Evolutionary conservation across 2,329 filamentous ascomycete genomes (phyloP).

Genomic region (Diaporthe amygdali): DNA sequence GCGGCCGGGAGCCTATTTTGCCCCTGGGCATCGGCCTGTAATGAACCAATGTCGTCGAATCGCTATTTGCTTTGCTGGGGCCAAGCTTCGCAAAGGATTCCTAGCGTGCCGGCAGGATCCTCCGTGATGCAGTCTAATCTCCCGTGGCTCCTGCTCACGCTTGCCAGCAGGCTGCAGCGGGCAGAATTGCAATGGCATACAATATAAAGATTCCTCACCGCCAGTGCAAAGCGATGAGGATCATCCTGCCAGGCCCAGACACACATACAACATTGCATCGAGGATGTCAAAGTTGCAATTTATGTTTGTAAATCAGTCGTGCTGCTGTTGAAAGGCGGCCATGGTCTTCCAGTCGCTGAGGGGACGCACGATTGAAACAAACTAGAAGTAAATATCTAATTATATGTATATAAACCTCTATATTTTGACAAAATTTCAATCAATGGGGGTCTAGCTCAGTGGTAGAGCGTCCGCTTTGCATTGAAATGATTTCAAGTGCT

Average conservation of each 20-base stretch:
- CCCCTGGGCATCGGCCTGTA: not conserved
- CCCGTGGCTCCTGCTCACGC: not conserved
- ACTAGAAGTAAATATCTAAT: no score
- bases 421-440: not conserved
- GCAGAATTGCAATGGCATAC: not conserved
- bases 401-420: not conserved
- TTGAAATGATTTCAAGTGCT: not conserved
- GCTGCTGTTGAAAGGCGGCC: no score
- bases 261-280: no score
- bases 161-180: not conserved
- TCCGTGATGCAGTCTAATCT: no score
- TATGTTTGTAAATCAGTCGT: no score
- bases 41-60: not conserved
- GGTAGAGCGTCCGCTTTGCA: constrained; percentile 20
- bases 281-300: no score
- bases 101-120: not conserved
- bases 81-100: not conserved
- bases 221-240: no score
- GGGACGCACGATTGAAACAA: no score
- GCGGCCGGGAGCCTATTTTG: not conserved
- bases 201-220: no score
- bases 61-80: not conserved
- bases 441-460: constrained; percentile 6
- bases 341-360: no score
- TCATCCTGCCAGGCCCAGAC: no score